A percentile compares a stretch with the other conserved stretches of the same genome.
Evolutionary conservation across 73 alveolate genomes (phyloP).

Genomic region (Durusdinium trenchii): DNA sequence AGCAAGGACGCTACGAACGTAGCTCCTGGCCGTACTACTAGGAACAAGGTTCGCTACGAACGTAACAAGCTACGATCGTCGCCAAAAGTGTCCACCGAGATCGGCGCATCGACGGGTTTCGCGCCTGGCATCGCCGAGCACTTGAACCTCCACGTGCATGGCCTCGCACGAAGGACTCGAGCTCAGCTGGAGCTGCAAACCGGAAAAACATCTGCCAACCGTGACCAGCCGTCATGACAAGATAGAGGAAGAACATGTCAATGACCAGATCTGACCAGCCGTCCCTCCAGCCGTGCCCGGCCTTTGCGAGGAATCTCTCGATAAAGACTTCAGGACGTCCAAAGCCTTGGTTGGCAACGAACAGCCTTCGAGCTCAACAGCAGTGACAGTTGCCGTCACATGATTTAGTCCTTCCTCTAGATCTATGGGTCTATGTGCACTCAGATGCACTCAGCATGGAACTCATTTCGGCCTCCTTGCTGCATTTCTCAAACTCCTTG

Average conservation of each 20-base stretch:
- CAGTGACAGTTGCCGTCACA: too few relatives aligned
- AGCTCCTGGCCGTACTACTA: too few relatives aligned
- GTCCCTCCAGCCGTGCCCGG: not conserved
- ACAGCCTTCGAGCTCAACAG: too few relatives aligned
- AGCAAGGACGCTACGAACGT: not conserved
- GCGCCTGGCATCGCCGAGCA: not conserved
- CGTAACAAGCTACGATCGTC: too few relatives aligned
- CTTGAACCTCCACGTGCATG: not conserved
- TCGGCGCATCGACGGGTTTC: too few relatives aligned
- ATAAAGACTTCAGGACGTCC: constrained; percentile 5
- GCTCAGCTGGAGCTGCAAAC: not conserved
- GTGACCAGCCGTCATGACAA: too few relatives aligned
- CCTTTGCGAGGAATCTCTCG: constrained; percentile 4
- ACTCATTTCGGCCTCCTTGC: constrained; percentile 24
- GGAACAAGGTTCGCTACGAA: too few relatives aligned
- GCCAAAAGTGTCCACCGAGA: too few relatives aligned
- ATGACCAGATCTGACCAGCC: too few relatives aligned
- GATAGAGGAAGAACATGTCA: too few relatives aligned
- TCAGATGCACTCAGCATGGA: not conserved
- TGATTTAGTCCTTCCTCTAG: not conserved
- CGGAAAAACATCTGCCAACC: too few relatives aligned
- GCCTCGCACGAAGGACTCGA: not conserved
- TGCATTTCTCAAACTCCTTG: not conserved
- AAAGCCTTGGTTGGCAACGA: not conserved
- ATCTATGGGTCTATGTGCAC: not conserved